Evolutionary conservation across 2,329 filamentous ascomycete genomes (phyloP).

Genomic region (Aspergillus quadricinctus): DNA sequence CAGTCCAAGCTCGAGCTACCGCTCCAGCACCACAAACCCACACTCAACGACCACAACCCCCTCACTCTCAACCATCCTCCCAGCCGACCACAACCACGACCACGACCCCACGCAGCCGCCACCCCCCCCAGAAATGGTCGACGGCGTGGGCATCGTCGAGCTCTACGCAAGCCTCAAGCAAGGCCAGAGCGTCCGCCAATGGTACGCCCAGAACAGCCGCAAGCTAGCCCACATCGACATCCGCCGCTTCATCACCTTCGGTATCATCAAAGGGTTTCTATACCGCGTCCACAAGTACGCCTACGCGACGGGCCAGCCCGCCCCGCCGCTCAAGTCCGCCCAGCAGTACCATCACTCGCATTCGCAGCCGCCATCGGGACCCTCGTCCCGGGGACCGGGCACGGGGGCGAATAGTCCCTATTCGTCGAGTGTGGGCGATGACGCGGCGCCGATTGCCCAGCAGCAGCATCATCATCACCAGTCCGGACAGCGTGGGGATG

Average conservation of each 20-base stretch:
- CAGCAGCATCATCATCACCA: constrained; percentile 5
- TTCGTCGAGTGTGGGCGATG: constrained; percentile 18
- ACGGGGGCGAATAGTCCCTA: constrained; percentile 31
- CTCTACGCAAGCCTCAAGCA: constrained; percentile 83
- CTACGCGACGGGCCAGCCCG: constrained; percentile 45
- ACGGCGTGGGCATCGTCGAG: constrained; percentile 59
- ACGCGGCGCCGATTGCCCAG: constrained; percentile 16
- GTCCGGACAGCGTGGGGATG: constrained; percentile 7
- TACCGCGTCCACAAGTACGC: constrained; percentile 93
- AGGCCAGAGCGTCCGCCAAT: constrained; percentile 79
- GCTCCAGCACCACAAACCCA: constrained; percentile 11
- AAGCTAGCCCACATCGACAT: constrained; percentile 76
- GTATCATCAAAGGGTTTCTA: constrained; percentile 88
- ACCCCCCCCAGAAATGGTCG: constrained; percentile 26
- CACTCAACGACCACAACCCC: constrained; percentile 1
- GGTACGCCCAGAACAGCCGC: constrained; percentile 72
- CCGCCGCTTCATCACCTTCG: constrained; percentile 88
- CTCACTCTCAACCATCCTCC: constrained; percentile 8
- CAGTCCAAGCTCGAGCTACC: constrained; percentile 8
- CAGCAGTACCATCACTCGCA: constrained; percentile 9
- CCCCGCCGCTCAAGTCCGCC: constrained; percentile 21
- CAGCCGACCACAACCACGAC: constrained; percentile 4
- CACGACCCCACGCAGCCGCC: constrained; percentile 2
- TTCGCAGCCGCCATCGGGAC: constrained; percentile 15
- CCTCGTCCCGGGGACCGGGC: constrained; percentile 25